phyloP scores from a whole-genome alignment of 768 basidiomycete species.

The Leucosporidium yakuticum region DNA sequence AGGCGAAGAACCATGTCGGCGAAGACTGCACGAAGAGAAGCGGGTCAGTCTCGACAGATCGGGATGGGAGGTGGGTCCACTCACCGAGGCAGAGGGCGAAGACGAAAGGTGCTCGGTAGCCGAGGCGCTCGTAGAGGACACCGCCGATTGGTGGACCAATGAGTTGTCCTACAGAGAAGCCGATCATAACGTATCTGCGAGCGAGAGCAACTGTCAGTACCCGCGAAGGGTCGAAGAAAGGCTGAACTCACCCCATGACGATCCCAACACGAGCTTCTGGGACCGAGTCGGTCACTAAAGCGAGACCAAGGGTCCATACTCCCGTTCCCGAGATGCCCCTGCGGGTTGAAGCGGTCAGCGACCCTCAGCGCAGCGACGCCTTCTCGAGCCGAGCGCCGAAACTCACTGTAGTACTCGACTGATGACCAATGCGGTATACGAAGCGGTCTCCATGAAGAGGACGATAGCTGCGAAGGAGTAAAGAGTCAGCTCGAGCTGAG shows the following conservation, averaged over 20 bases:
- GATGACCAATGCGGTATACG: constrained; percentile 26
- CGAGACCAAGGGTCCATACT: constrained; percentile 28
- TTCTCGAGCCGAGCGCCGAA: too few relatives aligned
- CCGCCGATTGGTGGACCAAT: constrained; percentile 20
- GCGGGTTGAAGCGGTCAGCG: not conserved
- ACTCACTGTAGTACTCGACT: constrained; percentile 26
- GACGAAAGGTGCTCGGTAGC: constrained; percentile 32
- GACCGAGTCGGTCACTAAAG: constrained; percentile 19
- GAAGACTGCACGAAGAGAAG: not conserved
- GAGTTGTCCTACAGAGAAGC: constrained; percentile 9
- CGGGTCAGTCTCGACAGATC: too few relatives aligned
- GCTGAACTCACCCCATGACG: constrained; percentile 12
- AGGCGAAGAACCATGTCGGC: constrained; percentile 32
- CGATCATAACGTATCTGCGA: constrained; percentile 15
- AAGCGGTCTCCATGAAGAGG: constrained; percentile 34
- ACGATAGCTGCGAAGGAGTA: constrained; percentile 14
- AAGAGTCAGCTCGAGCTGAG: not conserved
- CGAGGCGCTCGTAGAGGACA: constrained; percentile 9
- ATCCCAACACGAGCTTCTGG: constrained; percentile 23
- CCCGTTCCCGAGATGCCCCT: constrained; percentile 26
- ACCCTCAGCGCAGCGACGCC: not conserved
- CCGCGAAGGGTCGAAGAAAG: not conserved
- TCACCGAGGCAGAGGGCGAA: constrained; percentile 23
- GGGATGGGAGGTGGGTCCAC: not conserved
- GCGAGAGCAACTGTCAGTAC: too few relatives aligned